Evolutionary conservation across 768 basidiomycete species (phyloP).

Genomic region (Russula brevipes): DNA sequence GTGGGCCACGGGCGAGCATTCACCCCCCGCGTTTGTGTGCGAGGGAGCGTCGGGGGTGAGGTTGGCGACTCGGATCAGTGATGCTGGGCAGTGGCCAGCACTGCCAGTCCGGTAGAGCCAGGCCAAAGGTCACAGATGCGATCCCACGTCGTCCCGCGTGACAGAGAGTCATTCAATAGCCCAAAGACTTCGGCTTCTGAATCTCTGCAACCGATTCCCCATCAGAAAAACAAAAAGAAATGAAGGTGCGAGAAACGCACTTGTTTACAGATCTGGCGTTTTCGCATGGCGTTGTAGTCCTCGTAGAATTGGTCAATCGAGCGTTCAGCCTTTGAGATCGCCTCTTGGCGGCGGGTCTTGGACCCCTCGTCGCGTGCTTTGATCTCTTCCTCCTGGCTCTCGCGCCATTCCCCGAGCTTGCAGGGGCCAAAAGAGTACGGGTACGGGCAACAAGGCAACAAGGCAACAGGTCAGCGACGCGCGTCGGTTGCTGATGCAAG

Average conservation of each 20-base stretch:
- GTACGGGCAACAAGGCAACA: no score
- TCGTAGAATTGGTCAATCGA: constrained; percentile 90
- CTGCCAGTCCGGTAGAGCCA: no score
- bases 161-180: constrained; percentile 66
- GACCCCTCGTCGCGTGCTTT: constrained; percentile 76
- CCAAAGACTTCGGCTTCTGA: constrained; percentile 77
- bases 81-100: no score
- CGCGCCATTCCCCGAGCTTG: constrained; percentile 71
- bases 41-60: no score
- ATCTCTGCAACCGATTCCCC: constrained; percentile 51
- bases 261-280: constrained; percentile 90
- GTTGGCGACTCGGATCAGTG: no score
- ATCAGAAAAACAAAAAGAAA: not conserved
- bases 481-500: no score
- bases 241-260: constrained; percentile 48
- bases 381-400: constrained; percentile 80
- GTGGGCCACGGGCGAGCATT: no score
- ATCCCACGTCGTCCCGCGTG: constrained; percentile 92
- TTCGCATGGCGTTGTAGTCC: constrained; percentile 82
- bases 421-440: not conserved
- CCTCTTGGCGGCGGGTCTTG: constrained; percentile 71
- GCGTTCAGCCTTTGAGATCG: constrained; percentile 75
- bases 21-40: no score
- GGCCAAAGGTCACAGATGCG: constrained; percentile 80
- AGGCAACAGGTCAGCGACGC: no score